phyloP scores from a whole-genome alignment of 192 early-diverging fungal species.

The Gonapodya prolifera region DNA sequence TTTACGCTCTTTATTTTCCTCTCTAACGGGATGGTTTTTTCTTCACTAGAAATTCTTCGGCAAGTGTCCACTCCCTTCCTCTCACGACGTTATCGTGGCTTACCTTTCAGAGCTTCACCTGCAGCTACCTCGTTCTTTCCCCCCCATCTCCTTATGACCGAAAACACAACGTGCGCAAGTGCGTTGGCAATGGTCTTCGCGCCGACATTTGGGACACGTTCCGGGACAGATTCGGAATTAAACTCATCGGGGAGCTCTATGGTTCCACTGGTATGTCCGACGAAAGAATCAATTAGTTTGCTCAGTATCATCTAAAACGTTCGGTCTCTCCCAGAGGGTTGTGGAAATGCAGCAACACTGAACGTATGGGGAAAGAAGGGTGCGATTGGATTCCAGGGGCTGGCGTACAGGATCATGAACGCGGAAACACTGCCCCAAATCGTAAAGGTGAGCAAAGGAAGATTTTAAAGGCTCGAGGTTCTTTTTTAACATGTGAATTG shows the following conservation, averaged over 20 bases:
- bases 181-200: slow-evolving; percentile 56
- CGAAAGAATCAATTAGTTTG: too few relatives aligned
- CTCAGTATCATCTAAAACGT: too few relatives aligned
- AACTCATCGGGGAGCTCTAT: slow-evolving; percentile 51
- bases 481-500: slow-evolving; percentile 8
- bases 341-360: slow-evolving; percentile 21
- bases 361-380: slow-evolving; percentile 27
- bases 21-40: too few relatives aligned
- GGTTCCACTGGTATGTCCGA: slow-evolving; percentile 50
- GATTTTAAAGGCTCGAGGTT: not conserved
- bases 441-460: slow-evolving; percentile 19
- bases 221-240: slow-evolving; percentile 43
- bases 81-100: too few relatives aligned
- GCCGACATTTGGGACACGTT: slow-evolving; percentile 54
- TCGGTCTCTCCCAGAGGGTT: not conserved
- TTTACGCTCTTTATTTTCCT: not conserved
- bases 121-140: slow-evolving; percentile 43
- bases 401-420: slow-evolving; percentile 10
- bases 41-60: not conserved
- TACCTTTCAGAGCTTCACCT: too few relatives aligned
- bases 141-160: slow-evolving; percentile 33
- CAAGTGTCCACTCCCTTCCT: too few relatives aligned
- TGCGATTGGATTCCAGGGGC: slow-evolving; percentile 42
- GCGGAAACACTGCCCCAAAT: slow-evolving; percentile 12
- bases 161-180: slow-evolving; percentile 35